Base-by-base conservation (phyloP, 495 filamentous ascomycete genomes). In the Lichenothelia convexa region DNA sequence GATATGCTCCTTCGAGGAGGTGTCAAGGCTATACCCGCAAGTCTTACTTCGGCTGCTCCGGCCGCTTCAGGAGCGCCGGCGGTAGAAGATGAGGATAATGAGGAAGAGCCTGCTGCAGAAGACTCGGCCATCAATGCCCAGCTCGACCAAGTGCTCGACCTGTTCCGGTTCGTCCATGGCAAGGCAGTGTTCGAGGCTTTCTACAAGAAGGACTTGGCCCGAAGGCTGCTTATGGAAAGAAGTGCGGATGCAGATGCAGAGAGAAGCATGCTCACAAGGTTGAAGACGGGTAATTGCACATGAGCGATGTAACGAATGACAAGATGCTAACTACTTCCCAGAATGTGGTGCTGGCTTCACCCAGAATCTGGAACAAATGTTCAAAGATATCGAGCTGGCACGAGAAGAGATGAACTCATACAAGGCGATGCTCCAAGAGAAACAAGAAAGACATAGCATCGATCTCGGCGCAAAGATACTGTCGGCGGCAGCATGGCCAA, bases 171-270 rank as follows among this genome's bases (percentile, higher is more conserved):
- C 54, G 82, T 99, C 39, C 78, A 94, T 49, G 89, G 91, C 17
- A 99, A 95, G 53, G 85, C 85, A 27, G 84, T 93, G 0, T 99
- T 99, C 46, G 89, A 95, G 47, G 89, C 85, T 3, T 95, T 99
- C 48, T 99, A 99, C 65, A 95, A 95, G 64, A 89, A 82, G 40
- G 87, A 93, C 49, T 72, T 99, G 32, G 86, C 91, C 1, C 69
- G 82, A 5, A 71, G 89, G 19, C 61, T 99, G 17, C 62, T 99
- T 27, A 80, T 95, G 76, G 77, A 73, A 21, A 71, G 86, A 41
- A 93, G 83, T 50, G 89, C 89, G 8, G 92, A 81, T 48, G 76
- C 81, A 15, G 91, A 95, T 59, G 87, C 89, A 0, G 89, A 99
- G 58, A 71, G 83, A 41, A 91, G 77, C 59, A 99, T 95, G 91